Evolutionary conservation across 1,139 yeast species (phyloP).

Genomic region (Hansenula lynferdii): DNA sequence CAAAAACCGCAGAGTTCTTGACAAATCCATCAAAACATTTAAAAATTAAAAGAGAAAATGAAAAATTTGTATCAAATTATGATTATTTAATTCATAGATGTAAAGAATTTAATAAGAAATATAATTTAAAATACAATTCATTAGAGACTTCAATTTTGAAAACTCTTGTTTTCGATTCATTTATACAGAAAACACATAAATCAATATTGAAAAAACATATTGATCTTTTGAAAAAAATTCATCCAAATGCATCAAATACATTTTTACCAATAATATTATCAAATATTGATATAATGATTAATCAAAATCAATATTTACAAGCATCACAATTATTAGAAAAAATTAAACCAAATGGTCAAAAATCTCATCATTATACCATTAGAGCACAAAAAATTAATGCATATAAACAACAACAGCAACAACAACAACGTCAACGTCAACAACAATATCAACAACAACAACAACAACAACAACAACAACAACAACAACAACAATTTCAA

Average conservation of each 20-base stretch:
- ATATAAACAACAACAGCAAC: slow-evolving; percentile 45
- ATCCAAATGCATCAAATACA: slow-evolving; percentile 6
- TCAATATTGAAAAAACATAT: slow-evolving; percentile 7
- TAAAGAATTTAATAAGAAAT: slow-evolving; percentile 12
- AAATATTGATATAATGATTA: slow-evolving; percentile 14
- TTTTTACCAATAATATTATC: slow-evolving; percentile 16
- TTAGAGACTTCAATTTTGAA: slow-evolving; percentile 13
- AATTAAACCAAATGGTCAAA: slow-evolving; percentile 16
- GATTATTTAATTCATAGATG: slow-evolving; percentile 12
- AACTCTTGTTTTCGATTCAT: slow-evolving; percentile 10
- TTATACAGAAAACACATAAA: slow-evolving; percentile 11
- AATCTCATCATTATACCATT: slow-evolving; percentile 8
- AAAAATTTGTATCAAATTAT: slow-evolving; percentile 13
- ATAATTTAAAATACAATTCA: slow-evolving; percentile 9
- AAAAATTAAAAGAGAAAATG: slow-evolving; percentile 21
- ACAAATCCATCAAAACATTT: slow-evolving; percentile 8
- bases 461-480: slow-evolving; percentile 42
- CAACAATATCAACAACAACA: slow-evolving; percentile 41
- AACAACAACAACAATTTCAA: slow-evolving; percentile 35
- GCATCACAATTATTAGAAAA: slow-evolving; percentile 15
- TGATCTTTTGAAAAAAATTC: slow-evolving; percentile 1
- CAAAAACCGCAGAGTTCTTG: slow-evolving; percentile 11
- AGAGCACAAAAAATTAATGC: slow-evolving; percentile 24
- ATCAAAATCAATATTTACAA: slow-evolving; percentile 14
- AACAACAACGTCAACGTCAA: slow-evolving; percentile 48